These are phyloP conservation scores for Kazachstania viticola DNA, from an alignment of 805 yeast genomes.

Conservation along the genomic window DNA sequence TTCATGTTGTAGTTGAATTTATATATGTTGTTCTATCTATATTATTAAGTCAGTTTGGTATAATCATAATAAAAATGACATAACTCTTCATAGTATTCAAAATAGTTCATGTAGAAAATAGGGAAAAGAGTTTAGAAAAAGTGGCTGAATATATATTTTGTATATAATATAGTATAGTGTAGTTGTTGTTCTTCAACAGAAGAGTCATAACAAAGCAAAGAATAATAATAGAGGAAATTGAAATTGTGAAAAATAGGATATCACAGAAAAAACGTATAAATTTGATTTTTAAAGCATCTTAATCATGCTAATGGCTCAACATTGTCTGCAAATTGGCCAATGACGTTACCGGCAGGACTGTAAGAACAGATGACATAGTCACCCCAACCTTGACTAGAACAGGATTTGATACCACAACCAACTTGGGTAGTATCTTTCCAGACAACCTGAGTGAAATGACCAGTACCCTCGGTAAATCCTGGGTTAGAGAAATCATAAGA, in stretches of 20 bases:
- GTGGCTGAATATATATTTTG: no score
- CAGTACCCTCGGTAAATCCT: conserved; percentile 35
- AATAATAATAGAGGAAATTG: no score
- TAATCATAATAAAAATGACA: no score
- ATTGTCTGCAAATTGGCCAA: conserved; percentile 37
- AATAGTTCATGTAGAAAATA: no score
- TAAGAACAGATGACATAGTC: conserved; percentile 67
- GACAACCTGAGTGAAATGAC: conserved; percentile 69
- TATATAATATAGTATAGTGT: conserved; percentile 21
- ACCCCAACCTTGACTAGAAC: conserved; percentile 42
- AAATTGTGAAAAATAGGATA: no score
- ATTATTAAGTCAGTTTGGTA: no score
- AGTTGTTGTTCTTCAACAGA: no score
- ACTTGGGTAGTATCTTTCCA: conserved; percentile 52
- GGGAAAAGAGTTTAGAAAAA: no score
- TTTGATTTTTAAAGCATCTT: not conserved
- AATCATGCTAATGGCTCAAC: conserved; percentile 12
- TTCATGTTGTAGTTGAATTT: conserved; percentile 28
- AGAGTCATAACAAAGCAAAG: no score
- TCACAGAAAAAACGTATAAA: no score
- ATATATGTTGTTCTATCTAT: no score
- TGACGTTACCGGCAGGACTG: conserved; percentile 59
- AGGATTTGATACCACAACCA: conserved; percentile 62
- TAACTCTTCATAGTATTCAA: no score
- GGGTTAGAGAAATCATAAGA: conserved; percentile 41